Evolutionary conservation across 2,329 filamentous ascomycete genomes (phyloP), one percentile per base, ranked within the genome.

Genomic region (Ceratocystiopsis minuta): DNA sequence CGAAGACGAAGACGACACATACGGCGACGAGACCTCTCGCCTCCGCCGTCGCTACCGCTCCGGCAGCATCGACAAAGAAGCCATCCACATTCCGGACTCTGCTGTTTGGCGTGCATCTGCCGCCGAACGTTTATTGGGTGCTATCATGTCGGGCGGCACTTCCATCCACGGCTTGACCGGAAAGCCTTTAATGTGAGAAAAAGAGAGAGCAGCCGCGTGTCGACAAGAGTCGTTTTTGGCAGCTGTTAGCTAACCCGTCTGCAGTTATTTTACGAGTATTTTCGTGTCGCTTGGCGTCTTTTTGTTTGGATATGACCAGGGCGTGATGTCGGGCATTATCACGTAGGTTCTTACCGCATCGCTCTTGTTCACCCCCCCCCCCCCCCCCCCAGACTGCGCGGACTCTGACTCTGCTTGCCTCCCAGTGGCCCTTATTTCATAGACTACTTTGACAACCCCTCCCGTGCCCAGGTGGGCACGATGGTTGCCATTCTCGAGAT

Each of bases 401-500:
- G 24, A 28, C 4, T 10, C 24, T 28, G 24, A 28, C 34, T 10
- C 15, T 6, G 15, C 31, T 10, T 2, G 15, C 12, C 14, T 35
- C 28, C 16, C 42, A 95, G 87, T 44, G 87, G 87, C 48, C 70
- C 75, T 11, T 82, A 80, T 59, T 98, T 98, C 58, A 83, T 79
- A 58, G 76, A 87, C 57, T 94, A 94, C 59, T 96, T 98, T 62
- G 69, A 87, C 53, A 77, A 96, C 53, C 90, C 90, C 16, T 80
- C 83, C 18, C 74, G 75, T 52, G 84, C 86, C 38, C 76, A 94
- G 57, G 78, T 98, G 45, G 90, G 88, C 45, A 96, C 87, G 24
- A 96, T 96, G 80, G 90, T 98, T 44, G 88, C 90, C 50, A 96
- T 98, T 53, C 72, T 98, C 45, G 88, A 95, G 62, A 67, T 96